Percentiles rank a stretch among this genome's conserved stretches.
These are phyloP conservation scores for Paecilomyces variotii DNA, from an alignment of 2,329 filamentous ascomycete genomes.

Conservation along the genomic window DNA sequence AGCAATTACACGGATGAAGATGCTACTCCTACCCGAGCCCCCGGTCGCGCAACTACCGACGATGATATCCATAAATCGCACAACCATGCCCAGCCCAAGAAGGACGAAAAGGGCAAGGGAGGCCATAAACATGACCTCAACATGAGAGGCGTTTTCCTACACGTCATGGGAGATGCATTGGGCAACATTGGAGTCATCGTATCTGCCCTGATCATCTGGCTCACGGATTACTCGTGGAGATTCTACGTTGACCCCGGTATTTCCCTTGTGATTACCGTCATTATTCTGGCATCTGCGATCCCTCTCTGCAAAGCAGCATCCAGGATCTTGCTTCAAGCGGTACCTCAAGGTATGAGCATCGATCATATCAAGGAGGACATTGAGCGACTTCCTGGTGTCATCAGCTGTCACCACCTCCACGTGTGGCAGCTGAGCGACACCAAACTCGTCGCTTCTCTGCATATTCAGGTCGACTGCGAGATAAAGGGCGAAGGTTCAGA, in stretches of 20 bases:
- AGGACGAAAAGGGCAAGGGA: conserved; percentile 48
- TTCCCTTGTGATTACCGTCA: conserved; percentile 84
- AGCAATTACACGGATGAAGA: conserved; percentile 26
- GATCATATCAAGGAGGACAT: conserved; percentile 92
- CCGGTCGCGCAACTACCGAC: conserved; percentile 8
- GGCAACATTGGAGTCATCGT: conserved; percentile 42
- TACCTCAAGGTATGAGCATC: conserved; percentile 77
- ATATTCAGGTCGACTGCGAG: conserved; percentile 85
- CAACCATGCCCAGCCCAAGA: conserved; percentile 67
- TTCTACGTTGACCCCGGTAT: conserved; percentile 87
- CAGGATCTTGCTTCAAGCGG: conserved; percentile 88
- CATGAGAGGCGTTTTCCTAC: conserved; percentile 70
- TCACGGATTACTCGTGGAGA: conserved; percentile 71
- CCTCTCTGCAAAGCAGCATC: conserved; percentile 45
- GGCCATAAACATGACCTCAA: conserved; percentile 62
- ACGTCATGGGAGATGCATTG: conserved; percentile 46
- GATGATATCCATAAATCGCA: conserved; percentile 57
- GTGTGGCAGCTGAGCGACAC: conserved; percentile 97
- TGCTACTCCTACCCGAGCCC: conserved; percentile 6
- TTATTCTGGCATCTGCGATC: conserved; percentile 50
- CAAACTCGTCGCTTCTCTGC: conserved; percentile 85
- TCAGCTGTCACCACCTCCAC: conserved; percentile 91
- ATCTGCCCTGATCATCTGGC: conserved; percentile 82
- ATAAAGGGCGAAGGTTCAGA: conserved; percentile 70
- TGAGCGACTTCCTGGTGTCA: conserved; percentile 69